Evolutionary conservation across 129 eudicot genomes (phyloP), one percentile per base, ranked within the genome.

Genomic region (Tanacetum coccineum): DNA sequence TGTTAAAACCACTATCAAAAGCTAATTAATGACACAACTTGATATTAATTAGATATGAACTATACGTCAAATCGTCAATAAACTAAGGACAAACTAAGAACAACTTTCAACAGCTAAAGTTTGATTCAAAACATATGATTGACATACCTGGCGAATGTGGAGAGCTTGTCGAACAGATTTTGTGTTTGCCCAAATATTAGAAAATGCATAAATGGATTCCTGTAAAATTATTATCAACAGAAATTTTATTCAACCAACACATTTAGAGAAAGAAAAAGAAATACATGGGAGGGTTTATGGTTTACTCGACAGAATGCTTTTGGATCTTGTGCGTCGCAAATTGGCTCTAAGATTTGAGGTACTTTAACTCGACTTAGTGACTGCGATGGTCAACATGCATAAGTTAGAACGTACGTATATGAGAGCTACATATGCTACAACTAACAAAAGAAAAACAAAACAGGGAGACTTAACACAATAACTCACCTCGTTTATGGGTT

Each of bases 101-200:
- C 42, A 9, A 36, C 42, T 36, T 36, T 36, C 42, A 36, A 7
- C 1, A 36, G 42, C 9, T 20, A 39, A 4, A 3, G 18, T 1
- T 9, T 0, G 28, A n/a, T 17, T 28, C 50, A 13, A 13, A 39
- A 18, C 55, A 54, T 58, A 2, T 49, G 46, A 74, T 11, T 47
- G 54, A 68, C 70, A 8, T 55, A 83, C 88, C 66, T 73, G 61
- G 60, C 78, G 85, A 65, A 80, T 59, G 55, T 80, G 82, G 68
- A 83, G 84, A 40, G 88, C 88, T 76, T 73, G 30, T 65, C 62
- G 72, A 9, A 80, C 78, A 3, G 70, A 39, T 52, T 76, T 67
- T 46, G 40, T 61, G 68, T 83, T 80, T 19, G 80, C 84, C 84
- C 84, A 83, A 21, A 30, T 48, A 39, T 68, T 68, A 13, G 79